Conservation (phyloP, 768 basidiomycete genomes). For the Macrolepiota fuliginosa region DNA sequence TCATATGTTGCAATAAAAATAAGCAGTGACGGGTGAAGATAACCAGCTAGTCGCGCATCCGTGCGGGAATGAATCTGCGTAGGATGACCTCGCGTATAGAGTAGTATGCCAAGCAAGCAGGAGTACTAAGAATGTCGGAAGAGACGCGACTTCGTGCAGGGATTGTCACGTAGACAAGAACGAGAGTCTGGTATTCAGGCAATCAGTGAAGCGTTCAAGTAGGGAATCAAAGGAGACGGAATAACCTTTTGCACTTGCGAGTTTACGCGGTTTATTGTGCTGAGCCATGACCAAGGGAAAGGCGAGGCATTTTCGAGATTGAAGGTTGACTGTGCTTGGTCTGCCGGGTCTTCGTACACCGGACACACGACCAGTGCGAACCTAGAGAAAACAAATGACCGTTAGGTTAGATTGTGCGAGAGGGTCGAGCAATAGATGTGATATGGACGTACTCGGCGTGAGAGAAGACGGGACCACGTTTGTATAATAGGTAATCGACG, state of each 20-base stretch:
- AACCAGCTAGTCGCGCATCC: conserved; percentile 74
- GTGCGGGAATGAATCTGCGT: conserved; percentile 84
- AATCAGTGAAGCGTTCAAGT: not conserved
- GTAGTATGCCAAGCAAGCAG: conserved; percentile 74
- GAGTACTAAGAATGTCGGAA: conserved; percentile 53
- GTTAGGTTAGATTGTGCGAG: not conserved
- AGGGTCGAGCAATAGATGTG: not conserved
- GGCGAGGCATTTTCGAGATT: conserved; percentile 64
- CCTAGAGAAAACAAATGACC: conserved; percentile 35
- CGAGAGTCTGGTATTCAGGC: conserved; percentile 68
- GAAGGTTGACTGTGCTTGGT: conserved; percentile 64
- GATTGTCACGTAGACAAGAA: conserved; percentile 90
- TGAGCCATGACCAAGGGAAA: conserved; percentile 93
- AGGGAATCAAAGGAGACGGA: not conserved
- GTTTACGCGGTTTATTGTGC: conserved; percentile 95
- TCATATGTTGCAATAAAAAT: not conserved
- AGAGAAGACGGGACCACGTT: conserved; percentile 89
- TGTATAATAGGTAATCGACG: conserved; percentile 92
- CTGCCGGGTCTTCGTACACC: conserved; percentile 80
- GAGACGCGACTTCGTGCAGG: conserved; percentile 67
- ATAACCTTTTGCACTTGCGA: conserved; percentile 93
- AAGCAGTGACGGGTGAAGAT: not conserved
- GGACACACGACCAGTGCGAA: conserved; percentile 92
- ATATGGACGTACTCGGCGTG: conserved; percentile 82
- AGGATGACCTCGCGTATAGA: conserved; percentile 82